Evolutionary conservation across 2,329 filamentous ascomycete species (phyloP).

Genomic region (Raffaelea arxii): DNA sequence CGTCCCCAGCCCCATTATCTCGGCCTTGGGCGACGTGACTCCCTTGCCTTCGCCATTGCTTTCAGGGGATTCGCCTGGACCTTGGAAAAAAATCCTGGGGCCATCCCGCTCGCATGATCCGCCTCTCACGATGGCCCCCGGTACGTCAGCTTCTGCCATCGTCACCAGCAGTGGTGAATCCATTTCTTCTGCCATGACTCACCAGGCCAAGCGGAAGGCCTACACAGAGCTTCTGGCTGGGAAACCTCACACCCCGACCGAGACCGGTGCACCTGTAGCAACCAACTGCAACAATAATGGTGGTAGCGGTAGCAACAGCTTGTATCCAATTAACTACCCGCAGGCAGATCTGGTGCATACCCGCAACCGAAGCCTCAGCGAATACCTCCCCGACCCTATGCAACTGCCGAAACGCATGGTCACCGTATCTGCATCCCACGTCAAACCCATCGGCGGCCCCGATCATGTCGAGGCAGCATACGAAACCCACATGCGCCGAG

Average conservation of each 20-base stretch:
- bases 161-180: slow-evolving; percentile 42
- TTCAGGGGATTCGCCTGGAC: slow-evolving; percentile 53
- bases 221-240: slow-evolving; percentile 38
- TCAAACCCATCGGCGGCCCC: slow-evolving; percentile 25
- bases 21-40: slow-evolving; percentile 69
- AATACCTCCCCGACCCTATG: slow-evolving; percentile 69
- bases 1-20: slow-evolving; percentile 63
- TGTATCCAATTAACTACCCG: too few species aligned
- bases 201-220: slow-evolving; percentile 46
- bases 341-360: slow-evolving; percentile 33
- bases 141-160: slow-evolving; percentile 34
- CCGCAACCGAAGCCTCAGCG: slow-evolving; percentile 77
- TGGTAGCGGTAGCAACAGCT: too few species aligned
- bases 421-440: slow-evolving; percentile 58
- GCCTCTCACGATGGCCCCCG: slow-evolving; percentile 22
- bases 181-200: slow-evolving; percentile 37
- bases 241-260: slow-evolving; percentile 8
- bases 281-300: too few species aligned
- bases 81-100: slow-evolving; percentile 50
- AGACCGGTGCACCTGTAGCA: slow-evolving; percentile 13
- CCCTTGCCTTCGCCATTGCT: slow-evolving; percentile 69
- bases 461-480: slow-evolving; percentile 2
- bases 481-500: slow-evolving; percentile 50
- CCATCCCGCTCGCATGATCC: slow-evolving; percentile 35
- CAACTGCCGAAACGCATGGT: slow-evolving; percentile 62